phyloP scores from a whole-genome alignment of 2,329 filamentous ascomycete genomes.

The Penicillium concentricum region DNA sequence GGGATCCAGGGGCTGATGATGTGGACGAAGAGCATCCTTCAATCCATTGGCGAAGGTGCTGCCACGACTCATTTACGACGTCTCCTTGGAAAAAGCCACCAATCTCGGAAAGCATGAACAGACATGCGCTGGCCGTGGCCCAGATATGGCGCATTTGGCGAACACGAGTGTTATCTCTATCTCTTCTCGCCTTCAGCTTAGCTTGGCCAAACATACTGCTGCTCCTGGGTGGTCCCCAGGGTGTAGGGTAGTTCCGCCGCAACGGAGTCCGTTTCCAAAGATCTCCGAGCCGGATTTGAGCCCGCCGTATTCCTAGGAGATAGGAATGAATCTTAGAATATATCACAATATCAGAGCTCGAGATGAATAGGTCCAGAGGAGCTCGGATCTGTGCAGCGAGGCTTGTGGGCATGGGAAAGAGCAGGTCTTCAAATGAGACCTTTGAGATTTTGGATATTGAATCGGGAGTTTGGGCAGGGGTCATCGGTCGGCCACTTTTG shows the following conservation, averaged over 20 bases:
- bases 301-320: slow-evolving; percentile 77
- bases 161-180: slow-evolving; percentile 62
- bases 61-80: slow-evolving; percentile 77
- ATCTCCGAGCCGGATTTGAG: slow-evolving; percentile 78
- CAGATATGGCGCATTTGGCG: slow-evolving; percentile 76
- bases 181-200: slow-evolving; percentile 61
- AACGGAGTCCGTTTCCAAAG: slow-evolving; percentile 83
- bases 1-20: slow-evolving; percentile 31
- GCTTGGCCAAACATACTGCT: slow-evolving; percentile 60
- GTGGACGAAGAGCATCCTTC: slow-evolving; percentile 42
- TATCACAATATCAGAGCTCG: slow-evolving; percentile 68
- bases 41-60: slow-evolving; percentile 76
- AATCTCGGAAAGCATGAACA: slow-evolving; percentile 86
- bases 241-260: slow-evolving; percentile 72
- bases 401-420: slow-evolving; percentile 73
- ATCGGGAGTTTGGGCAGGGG: slow-evolving; percentile 21
- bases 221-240: slow-evolving; percentile 63
- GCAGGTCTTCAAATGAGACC: slow-evolving; percentile 68
- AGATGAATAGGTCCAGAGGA: slow-evolving; percentile 84
- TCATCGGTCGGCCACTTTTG: slow-evolving; percentile 32
- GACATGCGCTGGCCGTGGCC: slow-evolving; percentile 82
- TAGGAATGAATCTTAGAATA: slow-evolving; percentile 89
- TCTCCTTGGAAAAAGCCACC: slow-evolving; percentile 88
- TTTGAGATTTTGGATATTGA: slow-evolving; percentile 40
- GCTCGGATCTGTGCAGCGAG: slow-evolving; percentile 73